Evolutionary conservation across 805 yeast species (phyloP).

Genomic region (Hanseniaspora lindneri): DNA sequence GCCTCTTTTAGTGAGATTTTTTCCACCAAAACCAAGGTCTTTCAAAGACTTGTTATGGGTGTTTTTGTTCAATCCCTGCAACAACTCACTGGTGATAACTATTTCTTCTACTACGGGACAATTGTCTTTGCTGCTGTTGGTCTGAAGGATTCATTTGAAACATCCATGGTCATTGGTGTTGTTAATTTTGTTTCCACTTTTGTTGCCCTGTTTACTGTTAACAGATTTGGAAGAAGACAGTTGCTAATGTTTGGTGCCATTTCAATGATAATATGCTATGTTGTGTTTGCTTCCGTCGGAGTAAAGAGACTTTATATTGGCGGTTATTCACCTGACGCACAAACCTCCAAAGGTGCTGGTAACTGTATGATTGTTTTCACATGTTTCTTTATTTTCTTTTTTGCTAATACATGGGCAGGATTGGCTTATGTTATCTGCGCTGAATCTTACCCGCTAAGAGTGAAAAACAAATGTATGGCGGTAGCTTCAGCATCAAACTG

Average conservation of each 20-base stretch:
- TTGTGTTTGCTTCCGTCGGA: constrained; percentile 50
- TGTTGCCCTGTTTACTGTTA: constrained; percentile 41
- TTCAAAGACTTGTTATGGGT: constrained; percentile 39
- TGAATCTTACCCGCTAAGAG: constrained; percentile 62
- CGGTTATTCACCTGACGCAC: constrained; percentile 32
- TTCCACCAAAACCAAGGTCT: constrained; percentile 55
- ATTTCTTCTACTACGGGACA: constrained; percentile 58
- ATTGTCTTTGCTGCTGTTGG: constrained; percentile 54
- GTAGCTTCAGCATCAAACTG: constrained; percentile 54
- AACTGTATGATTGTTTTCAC: constrained; percentile 60
- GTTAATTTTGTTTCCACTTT: constrained; percentile 52
- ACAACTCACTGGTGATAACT: constrained; percentile 57
- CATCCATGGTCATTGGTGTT: constrained; percentile 48
- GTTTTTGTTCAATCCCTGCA: constrained; percentile 48
- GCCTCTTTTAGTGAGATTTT: constrained; percentile 57
- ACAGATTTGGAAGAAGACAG: constrained; percentile 43
- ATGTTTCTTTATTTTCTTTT: constrained; percentile 58
- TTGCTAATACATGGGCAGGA: constrained; percentile 71
- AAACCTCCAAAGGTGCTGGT: constrained; percentile 47
- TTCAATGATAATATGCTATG: constrained; percentile 38
- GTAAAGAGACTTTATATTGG: constrained; percentile 35
- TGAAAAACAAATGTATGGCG: constrained; percentile 46
- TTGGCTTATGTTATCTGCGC: constrained; percentile 53
- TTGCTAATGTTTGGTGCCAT: constrained; percentile 39
- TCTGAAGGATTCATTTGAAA: constrained; percentile 45